phyloP scores from a whole-genome alignment of 768 basidiomycete species.

The Amyloporia xantha region DNA sequence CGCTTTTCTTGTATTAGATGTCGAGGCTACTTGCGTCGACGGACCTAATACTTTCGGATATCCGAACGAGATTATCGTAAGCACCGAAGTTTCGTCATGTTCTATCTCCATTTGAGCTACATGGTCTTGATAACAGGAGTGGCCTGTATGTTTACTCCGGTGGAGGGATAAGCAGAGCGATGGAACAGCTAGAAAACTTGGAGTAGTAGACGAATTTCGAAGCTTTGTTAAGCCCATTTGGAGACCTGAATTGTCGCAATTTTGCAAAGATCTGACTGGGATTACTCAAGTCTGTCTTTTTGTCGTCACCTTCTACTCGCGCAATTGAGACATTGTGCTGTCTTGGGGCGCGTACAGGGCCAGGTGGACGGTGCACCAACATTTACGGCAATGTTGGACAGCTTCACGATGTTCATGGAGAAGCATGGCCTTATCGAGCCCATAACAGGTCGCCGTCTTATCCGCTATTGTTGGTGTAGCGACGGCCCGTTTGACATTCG shows the following conservation, averaged over 20 bases:
- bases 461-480: constrained; percentile 75
- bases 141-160: constrained; percentile 82
- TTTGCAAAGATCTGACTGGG: constrained; percentile 85
- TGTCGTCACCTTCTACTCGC: constrained; percentile 3
- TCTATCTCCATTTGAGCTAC: constrained; percentile 2
- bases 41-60: constrained; percentile 56
- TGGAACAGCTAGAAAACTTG: constrained; percentile 49
- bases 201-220: constrained; percentile 76
- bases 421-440: constrained; percentile 64
- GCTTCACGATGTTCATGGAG: constrained; percentile 61
- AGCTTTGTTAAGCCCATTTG: constrained; percentile 86
- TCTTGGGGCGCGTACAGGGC: constrained; percentile 49
- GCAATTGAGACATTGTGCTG: background rate
- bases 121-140: constrained; percentile 54
- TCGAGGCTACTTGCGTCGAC: constrained; percentile 78
- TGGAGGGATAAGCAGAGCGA: constrained; percentile 63
- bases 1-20: constrained; percentile 81
- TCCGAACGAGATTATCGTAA: constrained; percentile 94
- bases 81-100: constrained; percentile 23
- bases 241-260: constrained; percentile 72
- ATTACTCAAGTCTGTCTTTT: constrained; percentile 74
- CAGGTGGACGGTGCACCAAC: constrained; percentile 76
- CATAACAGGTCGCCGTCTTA: constrained; percentile 45
- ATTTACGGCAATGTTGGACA: constrained; percentile 62
- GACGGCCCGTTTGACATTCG: constrained; percentile 81